A percentile compares a stretch with the other conserved stretches of the same genome.
Evolutionary conservation across 2,329 filamentous ascomycete species (phyloP).

Genomic region (Triangularia setosa): DNA sequence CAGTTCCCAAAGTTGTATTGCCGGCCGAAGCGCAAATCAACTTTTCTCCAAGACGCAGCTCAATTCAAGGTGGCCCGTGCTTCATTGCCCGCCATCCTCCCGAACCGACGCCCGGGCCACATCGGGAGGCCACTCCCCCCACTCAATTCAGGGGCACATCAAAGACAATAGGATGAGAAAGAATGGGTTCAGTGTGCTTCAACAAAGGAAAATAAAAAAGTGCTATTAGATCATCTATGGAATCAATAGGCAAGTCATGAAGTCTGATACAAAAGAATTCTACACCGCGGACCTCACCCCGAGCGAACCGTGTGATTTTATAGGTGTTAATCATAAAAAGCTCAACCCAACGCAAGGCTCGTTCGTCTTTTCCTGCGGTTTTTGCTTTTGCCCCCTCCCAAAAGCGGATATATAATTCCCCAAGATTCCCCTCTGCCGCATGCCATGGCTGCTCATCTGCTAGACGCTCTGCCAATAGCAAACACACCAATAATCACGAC

Average conservation of each 20-base stretch:
- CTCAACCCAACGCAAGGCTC: background rate
- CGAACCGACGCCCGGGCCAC: background rate
- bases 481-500: constrained; percentile 94
- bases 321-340: background rate
- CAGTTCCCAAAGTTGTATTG: background rate
- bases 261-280: constrained; percentile 18
- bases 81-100: background rate
- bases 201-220: background rate
- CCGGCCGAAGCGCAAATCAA: constrained; percentile 15
- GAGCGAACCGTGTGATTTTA: background rate
- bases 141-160: background rate
- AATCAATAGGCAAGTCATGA: constrained; percentile 9
- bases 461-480: constrained; percentile 68
- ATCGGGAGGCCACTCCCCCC: background rate
- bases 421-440: background rate
- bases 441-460: constrained; percentile 37
- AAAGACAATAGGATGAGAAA: background rate
- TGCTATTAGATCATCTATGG: background rate
- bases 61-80: constrained; percentile 24
- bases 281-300: constrained; percentile 15
- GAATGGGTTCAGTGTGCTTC: background rate
- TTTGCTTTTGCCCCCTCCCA: background rate
- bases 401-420: background rate
- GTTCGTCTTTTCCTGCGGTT: background rate
- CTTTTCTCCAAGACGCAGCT: constrained; percentile 22